Evolutionary conservation across 2,329 filamentous ascomycete species (phyloP), one percentile per base, ranked within the genome.

Genomic region (Paecilomyces sp.): DNA sequence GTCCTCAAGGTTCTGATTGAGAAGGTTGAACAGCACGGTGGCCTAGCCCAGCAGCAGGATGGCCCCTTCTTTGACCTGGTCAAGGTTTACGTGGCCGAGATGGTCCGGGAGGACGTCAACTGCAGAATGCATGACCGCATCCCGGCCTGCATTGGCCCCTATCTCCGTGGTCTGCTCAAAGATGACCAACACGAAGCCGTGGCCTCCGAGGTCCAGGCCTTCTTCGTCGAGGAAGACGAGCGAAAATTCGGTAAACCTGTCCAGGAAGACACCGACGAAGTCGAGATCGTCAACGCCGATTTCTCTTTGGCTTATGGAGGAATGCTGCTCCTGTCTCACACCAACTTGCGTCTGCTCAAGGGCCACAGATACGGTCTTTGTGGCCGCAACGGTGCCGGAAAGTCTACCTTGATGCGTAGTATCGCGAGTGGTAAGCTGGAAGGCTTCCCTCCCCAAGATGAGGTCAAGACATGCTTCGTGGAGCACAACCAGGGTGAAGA

Each of bases 401-500:
- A 99, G 80, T 97, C 94, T n/a, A 99, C 94, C 1, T 84, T 99
- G 60, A 97, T 99, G 94, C 90, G 91, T 73, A 92, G 90, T 74
- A 99, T 99, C 69, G 90, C 94, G 56, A 89, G 89, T 61, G 93
- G 92, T 71, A 99, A 99, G 82, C 84, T 99, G 3, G 94, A 99
- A 77, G 94, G 94, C 8, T 99, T 99, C 80, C 94, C 94, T 41
- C 82, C 91, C 15, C 92, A 94, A 73, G 92, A 97, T 65, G 88
- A 92, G 61, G 87, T 99, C 69, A 89, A 91, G 68, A 97, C 93
- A 11, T 97, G 93, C 79, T 99, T 97, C 72, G 94, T 99, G 52
- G 94, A 99, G 81, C 94, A 99, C 82, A 97, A 97, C 79, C 93
- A 99, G 78, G 94, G 94, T 59, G 94, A 97, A 76, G 93, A 97